A percentile compares a stretch with the other conserved stretches of the same genome.
Evolutionary conservation across 2,329 filamentous ascomycete species (phyloP).

Genomic region (Fusarium humuli): DNA sequence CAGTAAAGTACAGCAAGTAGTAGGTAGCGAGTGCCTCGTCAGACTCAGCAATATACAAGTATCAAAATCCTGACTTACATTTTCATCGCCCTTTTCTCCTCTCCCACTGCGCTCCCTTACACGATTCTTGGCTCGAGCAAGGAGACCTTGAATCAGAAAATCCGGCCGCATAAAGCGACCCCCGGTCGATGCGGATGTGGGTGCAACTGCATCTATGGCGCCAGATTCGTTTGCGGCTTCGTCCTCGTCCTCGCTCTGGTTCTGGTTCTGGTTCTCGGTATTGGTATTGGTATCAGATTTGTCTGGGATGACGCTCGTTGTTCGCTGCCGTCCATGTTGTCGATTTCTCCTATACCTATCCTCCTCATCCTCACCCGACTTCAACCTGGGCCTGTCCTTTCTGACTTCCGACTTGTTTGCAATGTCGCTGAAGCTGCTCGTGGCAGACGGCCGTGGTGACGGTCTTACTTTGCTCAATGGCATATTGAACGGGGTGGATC

Average conservation of each 20-base stretch:
- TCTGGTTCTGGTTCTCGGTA: neutral
- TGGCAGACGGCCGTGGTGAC: conserved; percentile 27
- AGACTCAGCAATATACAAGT: conserved; percentile 1
- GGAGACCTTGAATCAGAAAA: conserved; percentile 37
- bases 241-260: neutral
- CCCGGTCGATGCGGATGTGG: conserved; percentile 14
- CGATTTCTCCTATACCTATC: conserved; percentile 16
- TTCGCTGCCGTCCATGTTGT: conserved; percentile 25
- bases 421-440: conserved; percentile 27
- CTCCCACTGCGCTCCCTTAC: conserved; percentile 39
- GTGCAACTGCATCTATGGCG: conserved; percentile 14
- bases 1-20: neutral
- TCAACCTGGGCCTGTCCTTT: conserved; percentile 6
- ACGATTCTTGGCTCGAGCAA: conserved; percentile 41
- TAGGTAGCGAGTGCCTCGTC: neutral
- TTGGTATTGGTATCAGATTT: neutral
- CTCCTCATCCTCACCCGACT: conserved; percentile 25
- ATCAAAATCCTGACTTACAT: conserved; percentile 39
- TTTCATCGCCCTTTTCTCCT: conserved; percentile 16
- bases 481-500: conserved; percentile 25
- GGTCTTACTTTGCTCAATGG: conserved; percentile 42
- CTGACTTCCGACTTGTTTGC: conserved; percentile 18
- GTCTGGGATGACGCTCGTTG: conserved; percentile 10
- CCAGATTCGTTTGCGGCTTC: conserved; percentile 20
- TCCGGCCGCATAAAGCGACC: conserved; percentile 39